phyloP scores from a whole-genome alignment of 1,284 basidiomycete species.

The Stereum hirsutum region DNA sequence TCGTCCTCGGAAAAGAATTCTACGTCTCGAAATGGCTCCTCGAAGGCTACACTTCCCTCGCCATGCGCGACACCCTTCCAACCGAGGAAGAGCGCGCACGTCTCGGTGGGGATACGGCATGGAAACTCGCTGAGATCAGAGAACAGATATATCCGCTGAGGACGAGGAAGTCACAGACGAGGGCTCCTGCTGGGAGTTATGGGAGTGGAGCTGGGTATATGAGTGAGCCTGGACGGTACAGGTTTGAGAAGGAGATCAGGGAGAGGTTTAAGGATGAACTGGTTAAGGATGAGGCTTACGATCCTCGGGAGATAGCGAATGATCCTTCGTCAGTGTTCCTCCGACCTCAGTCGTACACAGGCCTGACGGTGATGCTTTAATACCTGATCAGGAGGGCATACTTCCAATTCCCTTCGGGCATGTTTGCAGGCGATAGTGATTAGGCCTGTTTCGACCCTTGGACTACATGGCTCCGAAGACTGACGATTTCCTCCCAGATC shows the following conservation, averaged over 20 bases:
- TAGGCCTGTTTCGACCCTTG: no score
- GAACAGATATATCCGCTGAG: no score
- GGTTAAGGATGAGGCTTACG: background rate
- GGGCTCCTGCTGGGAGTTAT: background rate
- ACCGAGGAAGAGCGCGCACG: background rate
- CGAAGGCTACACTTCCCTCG: background rate
- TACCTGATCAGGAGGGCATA: no score
- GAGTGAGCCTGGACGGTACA: background rate
- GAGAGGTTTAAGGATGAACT: background rate
- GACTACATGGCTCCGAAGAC: no score
- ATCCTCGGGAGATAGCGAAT: no score
- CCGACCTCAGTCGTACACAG: no score
- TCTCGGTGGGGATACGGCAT: background rate
- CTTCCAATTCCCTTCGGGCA: no score
- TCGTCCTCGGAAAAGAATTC: background rate
- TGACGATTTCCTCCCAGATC: no score
- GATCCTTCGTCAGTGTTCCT: no score
- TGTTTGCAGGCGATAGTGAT: no score
- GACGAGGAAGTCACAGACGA: no score
- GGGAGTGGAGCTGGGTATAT: background rate
- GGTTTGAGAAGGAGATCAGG: background rate
- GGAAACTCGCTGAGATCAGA: background rate
- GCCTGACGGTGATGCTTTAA: no score
- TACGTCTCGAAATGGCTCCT: background rate
- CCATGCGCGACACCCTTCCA: background rate